Conservation (phyloP, 352 stramenopile genomes). For the Globisporangium camurandrum region DNA sequence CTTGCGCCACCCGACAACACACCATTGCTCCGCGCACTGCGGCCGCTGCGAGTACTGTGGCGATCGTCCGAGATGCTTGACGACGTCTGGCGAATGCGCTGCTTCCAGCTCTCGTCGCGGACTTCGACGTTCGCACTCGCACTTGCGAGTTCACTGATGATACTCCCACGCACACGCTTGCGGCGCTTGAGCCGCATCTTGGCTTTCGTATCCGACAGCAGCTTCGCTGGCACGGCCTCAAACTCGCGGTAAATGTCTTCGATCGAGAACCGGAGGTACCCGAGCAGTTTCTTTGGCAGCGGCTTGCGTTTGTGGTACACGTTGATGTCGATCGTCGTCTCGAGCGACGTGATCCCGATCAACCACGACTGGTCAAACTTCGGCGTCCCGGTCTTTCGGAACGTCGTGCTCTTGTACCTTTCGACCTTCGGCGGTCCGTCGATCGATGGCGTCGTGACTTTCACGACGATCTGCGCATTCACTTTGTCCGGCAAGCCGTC, state of each 20-base stretch:
- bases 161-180: constrained; percentile 72
- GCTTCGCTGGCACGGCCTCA: constrained; percentile 57
- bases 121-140: constrained; percentile 37
- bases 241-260: constrained; percentile 86
- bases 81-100: constrained; percentile 34
- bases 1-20: no score
- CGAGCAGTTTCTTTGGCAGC: constrained; percentile 72
- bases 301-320: constrained; percentile 84
- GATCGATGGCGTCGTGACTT: constrained; percentile 35
- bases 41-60: no score
- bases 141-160: constrained; percentile 63
- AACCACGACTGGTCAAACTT: constrained; percentile 85
- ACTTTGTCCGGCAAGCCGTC: constrained; percentile 59
- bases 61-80: constrained; percentile 22
- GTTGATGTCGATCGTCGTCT: constrained; percentile 75
- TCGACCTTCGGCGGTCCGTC: constrained; percentile 34
- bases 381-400: constrained; percentile 41
- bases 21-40: no score
- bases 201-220: constrained; percentile 55
- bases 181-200: constrained; percentile 74
- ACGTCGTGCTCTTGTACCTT: constrained; percentile 68
- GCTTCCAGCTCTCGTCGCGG: constrained; percentile 62
- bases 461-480: constrained; percentile 65
- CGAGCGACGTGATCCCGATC: constrained; percentile 52
- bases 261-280: constrained; percentile 63